Evolutionary conservation across 139 green algal genomes (phyloP).

Genomic region (Edaphochlamys debaryana): DNA sequence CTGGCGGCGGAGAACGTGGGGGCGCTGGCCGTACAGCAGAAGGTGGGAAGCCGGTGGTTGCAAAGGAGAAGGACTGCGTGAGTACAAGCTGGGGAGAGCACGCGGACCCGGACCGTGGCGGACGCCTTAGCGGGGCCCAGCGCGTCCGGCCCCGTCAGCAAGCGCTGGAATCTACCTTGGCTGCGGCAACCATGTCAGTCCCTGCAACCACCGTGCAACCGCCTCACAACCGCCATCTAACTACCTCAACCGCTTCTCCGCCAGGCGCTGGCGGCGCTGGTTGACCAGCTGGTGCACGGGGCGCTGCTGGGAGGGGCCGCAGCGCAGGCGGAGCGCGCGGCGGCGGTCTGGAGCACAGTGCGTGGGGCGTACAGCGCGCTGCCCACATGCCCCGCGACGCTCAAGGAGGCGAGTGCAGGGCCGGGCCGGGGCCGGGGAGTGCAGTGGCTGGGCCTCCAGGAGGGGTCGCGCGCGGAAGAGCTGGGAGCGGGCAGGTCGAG

Average conservation of each 20-base stretch:
- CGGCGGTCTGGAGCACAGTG: not conserved
- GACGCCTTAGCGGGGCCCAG: not conserved
- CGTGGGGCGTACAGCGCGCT: conserved; percentile 5
- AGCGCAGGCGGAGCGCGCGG: not conserved
- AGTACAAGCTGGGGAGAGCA: not conserved
- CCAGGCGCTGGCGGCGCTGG: conserved; percentile 12
- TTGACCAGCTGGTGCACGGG: conserved; percentile 10
- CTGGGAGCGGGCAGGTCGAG: no score
- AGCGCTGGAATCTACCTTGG: no score
- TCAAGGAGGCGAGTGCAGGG: not conserved
- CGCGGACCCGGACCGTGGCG: no score
- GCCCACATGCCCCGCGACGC: not conserved
- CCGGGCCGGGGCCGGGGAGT: not conserved
- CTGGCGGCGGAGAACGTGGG: conserved; percentile 20
- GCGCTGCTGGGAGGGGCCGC: not conserved
- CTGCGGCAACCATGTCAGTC: not conserved
- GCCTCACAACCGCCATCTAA: no score
- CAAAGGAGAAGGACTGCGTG: not conserved
- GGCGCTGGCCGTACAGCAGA: not conserved
- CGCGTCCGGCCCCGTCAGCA: not conserved
- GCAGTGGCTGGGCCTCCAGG: no score
- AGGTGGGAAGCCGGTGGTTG: not conserved
- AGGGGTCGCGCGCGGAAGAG: no score
- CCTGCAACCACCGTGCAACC: not conserved
- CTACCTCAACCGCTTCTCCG: not conserved